Conservation (phyloP, 2,329 filamentous ascomycete species). For the Sporothrix humicola region DNA sequence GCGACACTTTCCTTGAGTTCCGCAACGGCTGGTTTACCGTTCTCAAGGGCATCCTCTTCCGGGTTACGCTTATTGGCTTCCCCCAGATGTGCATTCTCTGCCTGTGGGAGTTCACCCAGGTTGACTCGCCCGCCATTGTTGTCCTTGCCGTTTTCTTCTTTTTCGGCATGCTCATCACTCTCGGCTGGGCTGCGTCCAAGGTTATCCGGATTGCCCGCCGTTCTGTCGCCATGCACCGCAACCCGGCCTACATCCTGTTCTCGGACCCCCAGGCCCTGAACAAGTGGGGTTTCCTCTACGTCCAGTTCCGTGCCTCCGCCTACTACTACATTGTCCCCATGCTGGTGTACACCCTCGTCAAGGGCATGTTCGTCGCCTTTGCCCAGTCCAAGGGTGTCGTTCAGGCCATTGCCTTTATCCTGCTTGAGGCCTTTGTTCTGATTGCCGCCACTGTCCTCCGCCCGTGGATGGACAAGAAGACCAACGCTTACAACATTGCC, state of each 20-base stretch:
- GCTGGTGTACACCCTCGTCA: constrained; percentile 73
- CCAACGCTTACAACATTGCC: constrained; percentile 86
- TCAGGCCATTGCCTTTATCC: constrained; percentile 76
- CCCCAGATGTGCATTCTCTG: constrained; percentile 84
- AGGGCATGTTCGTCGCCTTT: constrained; percentile 82
- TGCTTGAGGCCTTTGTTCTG: constrained; percentile 75
- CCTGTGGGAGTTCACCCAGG: constrained; percentile 81
- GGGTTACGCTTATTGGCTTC: constrained; percentile 80
- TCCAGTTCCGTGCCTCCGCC: constrained; percentile 84
- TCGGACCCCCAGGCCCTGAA: constrained; percentile 83
- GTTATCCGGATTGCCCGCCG: constrained; percentile 80
- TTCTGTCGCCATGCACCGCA: constrained; percentile 85
- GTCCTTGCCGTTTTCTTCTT: constrained; percentile 82
- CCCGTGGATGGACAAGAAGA: constrained; percentile 96
- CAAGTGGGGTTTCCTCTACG: constrained; percentile 92
- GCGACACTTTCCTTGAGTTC: constrained; percentile 77
- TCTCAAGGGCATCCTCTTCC: constrained; percentile 84
- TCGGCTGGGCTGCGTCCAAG: constrained; percentile 80
- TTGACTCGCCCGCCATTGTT: constrained; percentile 78
- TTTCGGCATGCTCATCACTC: constrained; percentile 72
- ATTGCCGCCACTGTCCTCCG: constrained; percentile 75
- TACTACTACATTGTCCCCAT: constrained; percentile 86
- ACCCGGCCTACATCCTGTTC: constrained; percentile 88
- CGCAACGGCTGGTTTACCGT: constrained; percentile 85
- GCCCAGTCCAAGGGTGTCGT: constrained; percentile 68